phyloP scores from a whole-genome alignment of 169 alveolate species.

The Plasmodium berghei region DNA sequence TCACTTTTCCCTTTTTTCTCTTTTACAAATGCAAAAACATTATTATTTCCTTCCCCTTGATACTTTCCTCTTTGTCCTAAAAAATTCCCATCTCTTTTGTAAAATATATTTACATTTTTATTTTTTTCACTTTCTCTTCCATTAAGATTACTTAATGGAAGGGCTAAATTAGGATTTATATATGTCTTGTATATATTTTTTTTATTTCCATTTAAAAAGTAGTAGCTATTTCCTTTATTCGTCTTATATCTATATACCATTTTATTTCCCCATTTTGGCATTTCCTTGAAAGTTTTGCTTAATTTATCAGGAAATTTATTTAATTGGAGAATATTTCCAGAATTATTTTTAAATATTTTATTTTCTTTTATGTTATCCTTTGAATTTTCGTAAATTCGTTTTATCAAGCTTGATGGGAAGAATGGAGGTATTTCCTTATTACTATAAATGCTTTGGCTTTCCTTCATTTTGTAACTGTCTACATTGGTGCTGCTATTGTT shows the following conservation, averaged over 20 bases:
- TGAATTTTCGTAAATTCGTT: neutral
- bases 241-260: neutral
- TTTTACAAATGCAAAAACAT: neutral
- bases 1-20: neutral
- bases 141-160: too few species aligned
- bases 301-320: neutral
- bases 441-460: too few species aligned
- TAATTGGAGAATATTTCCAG: neutral
- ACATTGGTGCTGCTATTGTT: too few species aligned
- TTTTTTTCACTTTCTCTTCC: too few species aligned
- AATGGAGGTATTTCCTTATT: too few species aligned
- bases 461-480: too few species aligned
- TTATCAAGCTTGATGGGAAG: neutral
- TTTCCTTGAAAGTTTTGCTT: neutral
- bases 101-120: too few species aligned
- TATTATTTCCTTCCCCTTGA: neutral
- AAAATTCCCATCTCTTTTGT: too few species aligned
- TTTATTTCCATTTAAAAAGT: neutral
- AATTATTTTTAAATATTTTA: neutral
- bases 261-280: neutral
- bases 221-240: neutral
- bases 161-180: neutral
- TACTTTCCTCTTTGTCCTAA: too few species aligned
- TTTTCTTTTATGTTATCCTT: conserved; percentile 1
- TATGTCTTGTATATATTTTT: neutral